Base-by-base conservation (phyloP, 345 rosid species). In the Conringia planisiliqua region DNA sequence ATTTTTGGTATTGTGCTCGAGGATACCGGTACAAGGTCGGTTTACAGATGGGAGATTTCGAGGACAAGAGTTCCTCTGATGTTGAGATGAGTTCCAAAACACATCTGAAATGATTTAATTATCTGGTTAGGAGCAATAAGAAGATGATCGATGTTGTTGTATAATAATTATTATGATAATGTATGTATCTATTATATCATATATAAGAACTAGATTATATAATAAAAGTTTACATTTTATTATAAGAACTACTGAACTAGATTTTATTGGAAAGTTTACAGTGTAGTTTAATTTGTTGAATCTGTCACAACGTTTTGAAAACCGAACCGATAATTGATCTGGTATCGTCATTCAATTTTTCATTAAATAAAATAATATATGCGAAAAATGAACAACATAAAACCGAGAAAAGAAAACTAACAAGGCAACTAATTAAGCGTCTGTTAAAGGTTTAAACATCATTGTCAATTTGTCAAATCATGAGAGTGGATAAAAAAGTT, bases 1-100 rank as follows among this genome's bases (percentile, higher is more conserved):
- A 90, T 36, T 93, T 89, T 66, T 26, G 85, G 43, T 36, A 69
- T 24, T 93, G 98, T 69, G 95, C 95, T 5, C 82, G 81, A 54
- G 70, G 83, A 51, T 93, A 93, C 43, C 85, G 88, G 51, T 86
- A 70, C 56, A 93, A 93, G 55, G 83, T 81, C 88, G 0, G 54
- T 87, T 79, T 83, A 89, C 76, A 38, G 29, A 27, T 46, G 16
- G 80, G 38, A 83, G 88, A 61, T 86, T 89, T 74, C 72, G 75
- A 62, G 44, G 63, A 62, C 27, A 76, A 76, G 71, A 11, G 60
- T 64, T 70, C 17, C 8, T 42, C 47, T 77, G 80, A 77, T 70
- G 61, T 77, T 18, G 80, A 77, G 76, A 70, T 77, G 80, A 71
- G 66, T 56, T 70, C 76, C 5, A 64, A 56, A 29, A 63, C 55